Conservation (phyloP, 2,329 filamentous ascomycete species). For the Elsinoe arachidis region DNA sequence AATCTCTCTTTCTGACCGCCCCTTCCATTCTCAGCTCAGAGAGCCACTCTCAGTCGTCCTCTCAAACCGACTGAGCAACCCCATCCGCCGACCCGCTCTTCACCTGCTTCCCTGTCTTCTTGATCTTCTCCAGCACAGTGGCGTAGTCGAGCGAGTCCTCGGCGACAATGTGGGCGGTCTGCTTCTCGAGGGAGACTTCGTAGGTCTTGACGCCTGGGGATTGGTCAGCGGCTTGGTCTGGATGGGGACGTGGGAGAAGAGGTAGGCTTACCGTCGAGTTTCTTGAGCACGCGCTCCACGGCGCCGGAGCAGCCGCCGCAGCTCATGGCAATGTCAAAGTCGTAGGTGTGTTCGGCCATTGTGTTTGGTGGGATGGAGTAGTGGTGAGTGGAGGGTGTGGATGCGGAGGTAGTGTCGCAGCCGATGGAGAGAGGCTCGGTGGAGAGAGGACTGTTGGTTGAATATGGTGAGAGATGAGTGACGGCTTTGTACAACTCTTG, state of each 20-base stretch:
- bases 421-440: neutral
- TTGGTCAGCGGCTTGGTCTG: neutral
- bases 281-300: slow-evolving; percentile 83
- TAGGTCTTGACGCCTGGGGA: slow-evolving; percentile 72
- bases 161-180: slow-evolving; percentile 71
- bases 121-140: slow-evolving; percentile 75
- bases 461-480: too few relatives aligned
- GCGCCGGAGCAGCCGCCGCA: slow-evolving; percentile 95
- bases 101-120: slow-evolving; percentile 92
- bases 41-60: neutral
- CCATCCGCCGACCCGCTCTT: slow-evolving; percentile 68
- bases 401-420: neutral
- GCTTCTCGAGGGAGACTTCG: slow-evolving; percentile 77
- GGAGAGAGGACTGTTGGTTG: neutral
- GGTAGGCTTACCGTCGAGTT: slow-evolving; percentile 65
- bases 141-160: slow-evolving; percentile 63
- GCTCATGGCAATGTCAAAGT: slow-evolving; percentile 89
- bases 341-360: slow-evolving; percentile 83
- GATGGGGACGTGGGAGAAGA: neutral
- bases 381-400: slow-evolving; percentile 8
- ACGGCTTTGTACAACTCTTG: neutral
- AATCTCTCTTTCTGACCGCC: neutral
- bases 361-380: slow-evolving; percentile 20
- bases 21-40: neutral
- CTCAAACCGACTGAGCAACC: slow-evolving; percentile 30